phyloP scores from a whole-genome alignment of 441 rosid genomes.

The Geranium incanum region DNA sequence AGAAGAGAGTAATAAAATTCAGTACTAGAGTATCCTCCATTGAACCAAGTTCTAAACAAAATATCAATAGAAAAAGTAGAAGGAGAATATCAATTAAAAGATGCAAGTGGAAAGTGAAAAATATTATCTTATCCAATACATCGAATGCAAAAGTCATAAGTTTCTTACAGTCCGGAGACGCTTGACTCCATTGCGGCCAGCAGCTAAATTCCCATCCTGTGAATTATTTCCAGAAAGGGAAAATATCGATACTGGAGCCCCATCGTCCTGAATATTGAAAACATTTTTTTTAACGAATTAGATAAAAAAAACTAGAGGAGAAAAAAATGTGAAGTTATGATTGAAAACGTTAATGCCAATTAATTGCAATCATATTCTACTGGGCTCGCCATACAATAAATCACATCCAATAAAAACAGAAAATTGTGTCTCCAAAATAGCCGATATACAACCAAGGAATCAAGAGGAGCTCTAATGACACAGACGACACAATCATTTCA shows the following conservation, averaged over 20 bases:
- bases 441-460: neutral
- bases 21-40: neutral
- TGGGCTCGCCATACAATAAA: neutral
- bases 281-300: neutral
- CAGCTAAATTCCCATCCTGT: slow-evolving; percentile 84
- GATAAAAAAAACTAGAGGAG: neutral
- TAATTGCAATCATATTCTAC: neutral
- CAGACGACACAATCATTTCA: neutral
- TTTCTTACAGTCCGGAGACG: slow-evolving; percentile 94
- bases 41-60: neutral
- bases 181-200: slow-evolving; percentile 91
- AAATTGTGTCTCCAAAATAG: neutral
- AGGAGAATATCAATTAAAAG: neutral
- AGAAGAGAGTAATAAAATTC: too few species aligned
- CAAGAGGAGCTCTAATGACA: neutral
- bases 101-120: neutral
- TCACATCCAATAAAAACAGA: neutral
- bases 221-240: slow-evolving; percentile 67
- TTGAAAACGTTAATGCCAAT: neutral
- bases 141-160: neutral
- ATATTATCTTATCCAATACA: slow-evolving; percentile 7
- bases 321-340: neutral
- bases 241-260: slow-evolving; percentile 82
- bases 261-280: slow-evolving; percentile 62
- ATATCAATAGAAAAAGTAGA: neutral